These are phyloP conservation scores for Exidia glandulosa DNA, from an alignment of 768 basidiomycete species.

Conservation along the genomic window DNA sequence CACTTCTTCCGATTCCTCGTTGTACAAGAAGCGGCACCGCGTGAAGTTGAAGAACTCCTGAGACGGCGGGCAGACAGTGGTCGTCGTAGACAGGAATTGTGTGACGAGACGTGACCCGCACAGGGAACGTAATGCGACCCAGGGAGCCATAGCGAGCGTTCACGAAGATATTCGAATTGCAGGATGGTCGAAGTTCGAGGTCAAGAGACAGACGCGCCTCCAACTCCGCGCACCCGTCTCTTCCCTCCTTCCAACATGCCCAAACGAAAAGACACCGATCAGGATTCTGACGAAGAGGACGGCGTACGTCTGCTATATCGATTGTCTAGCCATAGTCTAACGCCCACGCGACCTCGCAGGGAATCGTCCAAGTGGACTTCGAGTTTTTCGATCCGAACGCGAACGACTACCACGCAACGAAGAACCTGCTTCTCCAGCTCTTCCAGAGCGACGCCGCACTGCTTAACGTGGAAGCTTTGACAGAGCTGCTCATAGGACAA, in stretches of 20 bases:
- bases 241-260: slow-evolving; percentile 4
- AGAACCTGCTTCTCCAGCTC: slow-evolving; percentile 31
- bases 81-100: too few species aligned
- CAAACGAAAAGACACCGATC: slow-evolving; percentile 10
- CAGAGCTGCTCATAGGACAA: slow-evolving; percentile 68
- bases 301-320: slow-evolving; percentile 4
- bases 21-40: too few species aligned
- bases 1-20: too few species aligned
- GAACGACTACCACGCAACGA: slow-evolving; percentile 68
- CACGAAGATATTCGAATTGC: too few species aligned
- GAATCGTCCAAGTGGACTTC: slow-evolving; percentile 77
- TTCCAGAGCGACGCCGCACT: slow-evolving; percentile 63
- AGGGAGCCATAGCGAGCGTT: too few species aligned
- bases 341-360: slow-evolving; percentile 29
- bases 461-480: slow-evolving; percentile 61
- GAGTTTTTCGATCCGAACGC: slow-evolving; percentile 88
- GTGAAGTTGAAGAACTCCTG: too few species aligned
- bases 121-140: too few species aligned
- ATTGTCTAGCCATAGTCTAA: neutral
- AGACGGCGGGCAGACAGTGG: too few species aligned
- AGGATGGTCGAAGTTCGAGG: neutral
- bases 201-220: neutral
- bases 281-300: slow-evolving; percentile 10
- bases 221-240: too few species aligned
- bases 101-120: too few species aligned